Conservation (phyloP, 176 grass and related monocot species). For the Musa troglodytarum region DNA sequence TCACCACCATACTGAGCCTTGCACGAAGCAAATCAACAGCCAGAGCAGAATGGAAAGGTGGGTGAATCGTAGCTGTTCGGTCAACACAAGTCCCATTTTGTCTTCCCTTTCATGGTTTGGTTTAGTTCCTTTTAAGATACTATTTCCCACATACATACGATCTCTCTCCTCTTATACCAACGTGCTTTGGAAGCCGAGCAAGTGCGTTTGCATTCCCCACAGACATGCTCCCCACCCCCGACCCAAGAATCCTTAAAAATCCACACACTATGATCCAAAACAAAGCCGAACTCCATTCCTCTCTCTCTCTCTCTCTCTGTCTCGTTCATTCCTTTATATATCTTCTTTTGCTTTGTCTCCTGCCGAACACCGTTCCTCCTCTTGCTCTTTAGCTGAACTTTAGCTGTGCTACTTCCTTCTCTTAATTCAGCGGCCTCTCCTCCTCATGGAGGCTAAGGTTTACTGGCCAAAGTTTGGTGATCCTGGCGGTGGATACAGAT, state of each 20-base stretch:
- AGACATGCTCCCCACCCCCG: constrained; percentile 36
- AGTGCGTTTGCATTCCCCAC: constrained; percentile 34
- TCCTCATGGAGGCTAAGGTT: not conserved
- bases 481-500: not conserved
- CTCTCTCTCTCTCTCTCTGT: not conserved
- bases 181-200: constrained; percentile 29
- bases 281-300: not conserved
- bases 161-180: constrained; percentile 12
- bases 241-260: not conserved
- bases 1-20: too few relatives aligned
- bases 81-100: too few relatives aligned
- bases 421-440: not conserved
- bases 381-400: not conserved
- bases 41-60: too few relatives aligned
- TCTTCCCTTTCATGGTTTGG: too few relatives aligned
- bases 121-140: too few relatives aligned
- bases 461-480: not conserved
- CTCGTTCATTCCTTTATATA: not conserved
- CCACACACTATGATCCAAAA: not conserved
- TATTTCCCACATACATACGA: not conserved
- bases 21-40: too few relatives aligned
- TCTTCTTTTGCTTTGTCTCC: not conserved
- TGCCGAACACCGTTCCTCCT: not conserved
- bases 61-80: too few relatives aligned
- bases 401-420: not conserved